These are phyloP conservation scores for Hypericum androsaemum DNA, from an alignment of 345 rosid genomes.

Conservation along the genomic window DNA sequence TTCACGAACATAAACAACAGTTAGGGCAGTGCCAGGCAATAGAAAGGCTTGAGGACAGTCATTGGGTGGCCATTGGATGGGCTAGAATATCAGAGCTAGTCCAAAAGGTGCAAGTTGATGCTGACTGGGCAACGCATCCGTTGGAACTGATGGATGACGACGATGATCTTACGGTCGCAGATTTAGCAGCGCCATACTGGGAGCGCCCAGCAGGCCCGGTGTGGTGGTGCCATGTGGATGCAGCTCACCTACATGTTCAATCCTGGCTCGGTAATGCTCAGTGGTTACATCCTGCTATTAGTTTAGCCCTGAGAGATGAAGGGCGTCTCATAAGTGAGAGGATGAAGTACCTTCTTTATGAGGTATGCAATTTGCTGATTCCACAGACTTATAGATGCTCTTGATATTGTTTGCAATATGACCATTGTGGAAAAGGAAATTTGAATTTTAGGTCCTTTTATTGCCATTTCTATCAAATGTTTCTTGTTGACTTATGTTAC, in stretches of 20 bases:
- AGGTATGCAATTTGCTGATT: conserved; percentile 32
- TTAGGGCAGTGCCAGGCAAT: conserved; percentile 19
- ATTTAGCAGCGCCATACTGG: conserved; percentile 94
- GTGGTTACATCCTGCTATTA: conserved; percentile 97
- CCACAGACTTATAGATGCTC: neutral
- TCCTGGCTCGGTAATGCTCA: conserved; percentile 65
- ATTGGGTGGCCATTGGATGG: conserved; percentile 94
- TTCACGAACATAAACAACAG: conserved; percentile 27
- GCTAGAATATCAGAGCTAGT: conserved; percentile 62
- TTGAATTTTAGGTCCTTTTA: no score
- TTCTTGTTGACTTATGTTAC: no score
- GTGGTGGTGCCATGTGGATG: conserved; percentile 94
- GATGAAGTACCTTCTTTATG: conserved; percentile 87
- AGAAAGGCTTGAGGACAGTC: conserved; percentile 49
- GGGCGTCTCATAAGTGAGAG: conserved; percentile 77
- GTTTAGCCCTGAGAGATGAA: conserved; percentile 84
- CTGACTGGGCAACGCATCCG: conserved; percentile 47
- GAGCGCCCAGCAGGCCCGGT: conserved; percentile 75
- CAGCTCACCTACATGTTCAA: conserved; percentile 47
- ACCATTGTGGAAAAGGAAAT: no score
- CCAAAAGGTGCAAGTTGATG: conserved; percentile 55
- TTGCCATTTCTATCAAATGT: no score
- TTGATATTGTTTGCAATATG: no score
- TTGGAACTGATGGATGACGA: conserved; percentile 43
- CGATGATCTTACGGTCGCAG: conserved; percentile 65